phyloP scores from a whole-genome alignment of 1,284 basidiomycete genomes.

The Ceratobasidium sp. region DNA sequence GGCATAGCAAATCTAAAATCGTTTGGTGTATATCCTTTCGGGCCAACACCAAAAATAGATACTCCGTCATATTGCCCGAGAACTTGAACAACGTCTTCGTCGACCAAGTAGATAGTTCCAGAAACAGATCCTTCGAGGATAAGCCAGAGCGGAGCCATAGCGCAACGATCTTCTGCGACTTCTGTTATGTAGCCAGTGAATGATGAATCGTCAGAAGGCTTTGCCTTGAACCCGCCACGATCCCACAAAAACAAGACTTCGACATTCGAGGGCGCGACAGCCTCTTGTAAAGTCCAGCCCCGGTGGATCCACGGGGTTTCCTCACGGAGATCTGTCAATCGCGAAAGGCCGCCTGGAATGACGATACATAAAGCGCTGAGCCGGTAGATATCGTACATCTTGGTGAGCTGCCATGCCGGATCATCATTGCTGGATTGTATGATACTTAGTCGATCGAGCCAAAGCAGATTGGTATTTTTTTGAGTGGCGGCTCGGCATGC shows the following conservation, averaged over 20 bases:
- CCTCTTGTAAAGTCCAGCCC: conserved; percentile 32
- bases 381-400: conserved; percentile 20
- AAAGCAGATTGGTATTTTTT: neutral
- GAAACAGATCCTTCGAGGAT: neutral
- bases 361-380: conserved; percentile 4
- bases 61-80: neutral
- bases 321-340: neutral
- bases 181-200: conserved; percentile 8
- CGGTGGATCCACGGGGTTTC: conserved; percentile 28
- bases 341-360: conserved; percentile 6
- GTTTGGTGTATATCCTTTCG: neutral
- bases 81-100: neutral
- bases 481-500: neutral
- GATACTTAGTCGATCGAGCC: conserved; percentile 27
- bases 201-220: neutral
- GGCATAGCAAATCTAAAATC: neutral
- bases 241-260: conserved; percentile 22
- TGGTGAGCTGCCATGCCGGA: conserved; percentile 6
- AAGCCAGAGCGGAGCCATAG: conserved; percentile 19
- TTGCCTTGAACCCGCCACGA: neutral
- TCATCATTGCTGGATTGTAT: conserved; percentile 2
- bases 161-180: neutral
- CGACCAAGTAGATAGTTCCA: neutral
- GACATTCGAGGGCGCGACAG: neutral
- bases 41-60: conserved; percentile 5